These are phyloP conservation scores for Leptodontidium sp. DNA, from an alignment of 2,329 filamentous ascomycete genomes.

Conservation along the genomic window DNA sequence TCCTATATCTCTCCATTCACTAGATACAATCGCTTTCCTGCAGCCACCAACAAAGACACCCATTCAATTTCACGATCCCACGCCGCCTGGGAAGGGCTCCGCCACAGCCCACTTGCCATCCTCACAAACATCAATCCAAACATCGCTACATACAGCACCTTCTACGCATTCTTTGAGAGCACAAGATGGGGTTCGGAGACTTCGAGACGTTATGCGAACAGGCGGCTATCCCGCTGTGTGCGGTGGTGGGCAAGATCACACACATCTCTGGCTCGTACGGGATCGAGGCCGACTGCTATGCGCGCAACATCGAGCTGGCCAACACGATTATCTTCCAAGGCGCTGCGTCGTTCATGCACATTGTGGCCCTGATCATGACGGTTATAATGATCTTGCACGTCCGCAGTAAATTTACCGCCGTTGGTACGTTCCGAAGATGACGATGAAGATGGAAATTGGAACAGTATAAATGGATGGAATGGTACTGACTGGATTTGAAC, in stretches of 20 bases:
- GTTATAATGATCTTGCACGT: conserved; percentile 98
- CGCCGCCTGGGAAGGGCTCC: conserved; percentile 21
- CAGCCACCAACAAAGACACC: conserved; percentile 16
- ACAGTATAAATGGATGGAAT: conserved; percentile 25
- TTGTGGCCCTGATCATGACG: conserved; percentile 88
- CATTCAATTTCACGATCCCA: conserved; percentile 19
- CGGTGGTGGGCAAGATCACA: conserved; percentile 79
- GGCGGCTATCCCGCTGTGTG: conserved; percentile 86
- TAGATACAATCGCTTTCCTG: conserved; percentile 14
- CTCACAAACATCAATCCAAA: conserved; percentile 31
- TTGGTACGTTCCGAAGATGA: conserved; percentile 67
- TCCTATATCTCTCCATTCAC: conserved; percentile 35
- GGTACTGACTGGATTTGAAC: conserved; percentile 30
- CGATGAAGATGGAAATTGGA: conserved; percentile 3
- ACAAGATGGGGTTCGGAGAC: conserved; percentile 83
- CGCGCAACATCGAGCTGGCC: conserved; percentile 91
- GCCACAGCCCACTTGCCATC: conserved; percentile 17
- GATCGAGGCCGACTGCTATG: conserved; percentile 91
- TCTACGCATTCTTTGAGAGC: neutral
- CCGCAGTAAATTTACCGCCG: conserved; percentile 96
- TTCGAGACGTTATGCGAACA: conserved; percentile 87
- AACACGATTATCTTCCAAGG: conserved; percentile 99
- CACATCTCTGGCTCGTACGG: conserved; percentile 73
- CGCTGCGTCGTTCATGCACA: conserved; percentile 91
- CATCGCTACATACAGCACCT: conserved; percentile 26